Conservation (phyloP, 2,329 filamentous ascomycete species). For the Cercospora sojina region DNA sequence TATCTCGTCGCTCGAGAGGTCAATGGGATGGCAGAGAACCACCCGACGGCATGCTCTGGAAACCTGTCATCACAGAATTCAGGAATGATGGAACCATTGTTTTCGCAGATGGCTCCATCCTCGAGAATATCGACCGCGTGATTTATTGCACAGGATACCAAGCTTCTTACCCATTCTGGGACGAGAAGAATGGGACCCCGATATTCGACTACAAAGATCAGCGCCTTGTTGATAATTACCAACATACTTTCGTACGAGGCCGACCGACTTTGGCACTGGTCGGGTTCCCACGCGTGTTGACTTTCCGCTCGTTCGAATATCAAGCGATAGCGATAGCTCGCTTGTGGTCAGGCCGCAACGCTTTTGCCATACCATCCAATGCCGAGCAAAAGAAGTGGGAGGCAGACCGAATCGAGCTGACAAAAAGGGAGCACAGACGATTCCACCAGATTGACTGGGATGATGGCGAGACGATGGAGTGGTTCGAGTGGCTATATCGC, state of each 20-base stretch:
- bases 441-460: conserved; percentile 59
- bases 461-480: conserved; percentile 51
- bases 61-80: conserved; percentile 52
- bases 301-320: conserved; percentile 58
- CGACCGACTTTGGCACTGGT: conserved; percentile 53
- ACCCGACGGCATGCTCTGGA: conserved; percentile 53
- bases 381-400: conserved; percentile 53
- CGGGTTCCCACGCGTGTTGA: conserved; percentile 53
- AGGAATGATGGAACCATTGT: conserved; percentile 25
- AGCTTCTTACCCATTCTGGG: conserved; percentile 53
- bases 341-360: conserved; percentile 47
- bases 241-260: conserved; percentile 55
- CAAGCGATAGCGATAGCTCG: conserved; percentile 56
- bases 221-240: conserved; percentile 49
- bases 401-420: conserved; percentile 38
- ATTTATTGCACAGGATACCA: conserved; percentile 40
- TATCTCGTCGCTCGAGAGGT: conserved; percentile 52
- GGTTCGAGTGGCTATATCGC: conserved; percentile 49
- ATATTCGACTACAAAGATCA: conserved; percentile 53
- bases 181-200: conserved; percentile 45
- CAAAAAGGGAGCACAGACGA: conserved; percentile 38
- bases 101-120: conserved; percentile 32
- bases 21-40: conserved; percentile 54
- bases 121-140: conserved; percentile 33
- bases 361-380: conserved; percentile 41